phyloP scores from a whole-genome alignment of 768 basidiomycete genomes.

The Serendipita sp. region DNA sequence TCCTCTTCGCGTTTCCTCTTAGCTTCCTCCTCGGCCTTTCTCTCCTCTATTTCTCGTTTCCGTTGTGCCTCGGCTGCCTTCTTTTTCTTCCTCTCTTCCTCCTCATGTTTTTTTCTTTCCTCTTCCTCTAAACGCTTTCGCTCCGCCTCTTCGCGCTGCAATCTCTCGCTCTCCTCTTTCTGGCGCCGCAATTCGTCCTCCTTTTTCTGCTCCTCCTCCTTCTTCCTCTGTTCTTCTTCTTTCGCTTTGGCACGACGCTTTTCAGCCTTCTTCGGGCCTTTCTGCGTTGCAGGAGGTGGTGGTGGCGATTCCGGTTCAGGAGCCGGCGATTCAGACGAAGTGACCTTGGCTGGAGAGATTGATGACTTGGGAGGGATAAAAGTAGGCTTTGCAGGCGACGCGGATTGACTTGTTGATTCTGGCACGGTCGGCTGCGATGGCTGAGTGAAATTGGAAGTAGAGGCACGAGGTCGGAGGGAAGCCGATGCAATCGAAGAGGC shows the following conservation, averaged over 20 bases:
- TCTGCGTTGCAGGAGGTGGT: neutral
- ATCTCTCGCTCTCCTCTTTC: neutral
- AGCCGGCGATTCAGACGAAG: neutral
- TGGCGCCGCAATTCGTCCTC: neutral
- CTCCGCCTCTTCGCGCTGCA: neutral
- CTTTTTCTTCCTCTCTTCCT: neutral
- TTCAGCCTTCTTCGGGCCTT: neutral
- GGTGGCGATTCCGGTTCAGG: neutral
- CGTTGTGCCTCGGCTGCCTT: neutral
- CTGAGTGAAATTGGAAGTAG: neutral
- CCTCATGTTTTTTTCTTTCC: neutral
- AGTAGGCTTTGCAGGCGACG: neutral
- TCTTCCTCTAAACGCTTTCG: neutral
- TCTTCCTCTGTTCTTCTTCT: neutral
- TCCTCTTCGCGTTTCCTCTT: conserved; percentile 1
- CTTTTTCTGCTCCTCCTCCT: neutral
- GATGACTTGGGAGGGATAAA: neutral
- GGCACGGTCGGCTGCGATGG: neutral
- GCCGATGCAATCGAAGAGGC: neutral
- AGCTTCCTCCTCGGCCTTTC: neutral
- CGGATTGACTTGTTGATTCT: neutral
- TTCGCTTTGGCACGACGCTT: neutral
- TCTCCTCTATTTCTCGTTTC: neutral
- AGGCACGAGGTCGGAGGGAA: neutral
- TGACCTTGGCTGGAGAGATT: neutral